These are phyloP conservation scores for Clavispora carvajalis DNA, from an alignment of 805 yeast genomes.

Conservation along the genomic window DNA sequence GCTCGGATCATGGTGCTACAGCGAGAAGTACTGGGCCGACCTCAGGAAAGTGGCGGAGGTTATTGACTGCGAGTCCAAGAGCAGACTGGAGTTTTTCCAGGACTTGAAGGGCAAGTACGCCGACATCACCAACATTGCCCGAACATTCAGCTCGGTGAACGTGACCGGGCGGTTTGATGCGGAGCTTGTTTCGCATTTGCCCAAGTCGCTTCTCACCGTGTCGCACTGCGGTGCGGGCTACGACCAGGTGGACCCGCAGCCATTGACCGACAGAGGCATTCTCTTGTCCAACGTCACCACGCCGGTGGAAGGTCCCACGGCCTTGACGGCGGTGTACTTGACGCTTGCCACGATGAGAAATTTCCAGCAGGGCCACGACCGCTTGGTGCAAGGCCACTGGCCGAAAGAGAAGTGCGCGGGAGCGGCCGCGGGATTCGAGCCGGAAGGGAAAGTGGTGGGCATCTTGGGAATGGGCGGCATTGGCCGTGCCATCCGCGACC, in stretches of 20 bases:
- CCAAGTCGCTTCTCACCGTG: slow-evolving; percentile 46
- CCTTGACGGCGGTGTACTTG: slow-evolving; percentile 63
- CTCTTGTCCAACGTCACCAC: slow-evolving; percentile 66
- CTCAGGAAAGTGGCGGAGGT: slow-evolving; percentile 27
- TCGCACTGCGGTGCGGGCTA: slow-evolving; percentile 73
- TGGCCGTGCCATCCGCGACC: slow-evolving; percentile 72
- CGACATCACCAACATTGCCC: slow-evolving; percentile 37
- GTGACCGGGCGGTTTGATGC: slow-evolving; percentile 63
- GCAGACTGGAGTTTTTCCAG: slow-evolving; percentile 35
- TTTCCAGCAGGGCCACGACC: slow-evolving; percentile 55
- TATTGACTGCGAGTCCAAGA: slow-evolving; percentile 28
- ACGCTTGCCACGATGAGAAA: slow-evolving; percentile 61
- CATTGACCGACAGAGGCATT: slow-evolving; percentile 46
- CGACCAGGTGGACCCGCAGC: slow-evolving; percentile 61
- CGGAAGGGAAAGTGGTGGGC: slow-evolving; percentile 71
- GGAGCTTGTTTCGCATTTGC: slow-evolving; percentile 53
- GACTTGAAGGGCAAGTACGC: slow-evolving; percentile 42
- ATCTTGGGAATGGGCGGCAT: slow-evolving; percentile 87
- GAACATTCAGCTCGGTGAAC: slow-evolving; percentile 49
- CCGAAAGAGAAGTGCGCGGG: slow-evolving; percentile 40
- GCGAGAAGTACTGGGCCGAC: slow-evolving; percentile 11
- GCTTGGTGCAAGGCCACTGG: slow-evolving; percentile 59
- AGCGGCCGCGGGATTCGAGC: slow-evolving; percentile 65
- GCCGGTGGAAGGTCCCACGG: slow-evolving; percentile 67
- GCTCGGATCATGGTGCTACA: slow-evolving; percentile 13